Evolutionary conservation across 2,329 filamentous ascomycete genomes (phyloP).

Genomic region (Bipolaris victoriae): DNA sequence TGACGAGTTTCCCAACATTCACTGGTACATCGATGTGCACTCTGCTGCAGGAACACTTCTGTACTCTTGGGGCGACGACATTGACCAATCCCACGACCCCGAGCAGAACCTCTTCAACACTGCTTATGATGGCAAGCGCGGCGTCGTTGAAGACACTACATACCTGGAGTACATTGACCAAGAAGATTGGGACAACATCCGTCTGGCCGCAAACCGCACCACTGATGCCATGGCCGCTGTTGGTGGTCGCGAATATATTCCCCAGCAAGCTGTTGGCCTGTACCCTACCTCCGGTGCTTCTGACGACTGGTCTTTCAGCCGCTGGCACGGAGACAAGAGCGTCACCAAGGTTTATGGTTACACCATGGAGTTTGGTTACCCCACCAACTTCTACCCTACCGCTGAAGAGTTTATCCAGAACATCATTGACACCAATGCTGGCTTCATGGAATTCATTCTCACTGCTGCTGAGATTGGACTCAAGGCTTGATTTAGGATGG

Average conservation of each 20-base stretch:
- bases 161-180: conserved; percentile 50
- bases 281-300: conserved; percentile 48
- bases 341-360: conserved; percentile 51
- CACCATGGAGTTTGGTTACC: conserved; percentile 51
- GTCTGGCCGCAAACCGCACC: conserved; percentile 40
- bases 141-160: conserved; percentile 59
- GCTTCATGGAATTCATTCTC: conserved; percentile 52
- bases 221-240: conserved; percentile 45
- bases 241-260: conserved; percentile 42
- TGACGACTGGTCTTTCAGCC: conserved; percentile 49
- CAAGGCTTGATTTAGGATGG: conserved; percentile 18
- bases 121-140: conserved; percentile 59
- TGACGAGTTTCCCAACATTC: conserved; percentile 56
- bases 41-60: conserved; percentile 61
- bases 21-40: conserved; percentile 66
- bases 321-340: conserved; percentile 45
- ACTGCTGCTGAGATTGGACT: conserved; percentile 44
- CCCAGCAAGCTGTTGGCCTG: conserved; percentile 46
- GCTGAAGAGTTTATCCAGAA: conserved; percentile 50
- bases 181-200: conserved; percentile 44
- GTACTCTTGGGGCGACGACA: conserved; percentile 65
- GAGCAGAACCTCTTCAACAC: conserved; percentile 60
- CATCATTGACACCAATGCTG: conserved; percentile 52
- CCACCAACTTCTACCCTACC: conserved; percentile 52
- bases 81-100: conserved; percentile 56